Conservation (phyloP, 768 basidiomycete genomes). For the Serendipita sp. region DNA sequence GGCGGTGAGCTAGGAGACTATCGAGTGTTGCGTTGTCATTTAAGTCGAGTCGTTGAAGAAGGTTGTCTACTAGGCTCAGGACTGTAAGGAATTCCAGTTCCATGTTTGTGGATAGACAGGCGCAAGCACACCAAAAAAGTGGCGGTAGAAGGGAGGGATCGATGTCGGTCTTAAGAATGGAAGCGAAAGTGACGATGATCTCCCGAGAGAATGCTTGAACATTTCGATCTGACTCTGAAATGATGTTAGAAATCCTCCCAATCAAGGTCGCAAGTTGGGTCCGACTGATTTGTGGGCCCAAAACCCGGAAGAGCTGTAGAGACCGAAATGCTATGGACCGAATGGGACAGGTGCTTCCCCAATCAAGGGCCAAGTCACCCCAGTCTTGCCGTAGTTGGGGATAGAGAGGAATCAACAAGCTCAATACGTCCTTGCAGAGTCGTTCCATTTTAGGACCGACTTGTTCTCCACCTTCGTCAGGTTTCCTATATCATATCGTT, state of each 20-base stretch:
- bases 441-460: slow-evolving; percentile 45
- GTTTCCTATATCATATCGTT: slow-evolving; percentile 26
- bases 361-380: slow-evolving; percentile 63
- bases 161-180: slow-evolving; percentile 42
- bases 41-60: slow-evolving; percentile 56
- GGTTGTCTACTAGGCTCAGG: slow-evolving; percentile 42
- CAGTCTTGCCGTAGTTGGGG: slow-evolving; percentile 57
- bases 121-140: slow-evolving; percentile 74
- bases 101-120: slow-evolving; percentile 67
- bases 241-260: slow-evolving; percentile 68
- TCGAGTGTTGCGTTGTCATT: slow-evolving; percentile 51
- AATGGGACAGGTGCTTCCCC: slow-evolving; percentile 80
- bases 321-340: slow-evolving; percentile 76
- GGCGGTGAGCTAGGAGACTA: slow-evolving; percentile 50
- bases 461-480: slow-evolving; percentile 21
- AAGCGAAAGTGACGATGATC: slow-evolving; percentile 58
- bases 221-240: slow-evolving; percentile 58
- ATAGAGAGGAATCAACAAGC: slow-evolving; percentile 50
- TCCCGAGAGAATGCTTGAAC: slow-evolving; percentile 74
- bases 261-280: slow-evolving; percentile 63
- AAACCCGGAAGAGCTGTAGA: slow-evolving; percentile 72
- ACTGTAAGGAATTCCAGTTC: slow-evolving; percentile 64
- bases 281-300: slow-evolving; percentile 56
- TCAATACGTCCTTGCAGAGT: slow-evolving; percentile 50
- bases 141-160: slow-evolving; percentile 54